A percentile compares a stretch with the other conserved stretches of the same genome.
Evolutionary conservation across 1,139 yeast species (phyloP).

Genomic region (Eremothecium cymbalariae): DNA sequence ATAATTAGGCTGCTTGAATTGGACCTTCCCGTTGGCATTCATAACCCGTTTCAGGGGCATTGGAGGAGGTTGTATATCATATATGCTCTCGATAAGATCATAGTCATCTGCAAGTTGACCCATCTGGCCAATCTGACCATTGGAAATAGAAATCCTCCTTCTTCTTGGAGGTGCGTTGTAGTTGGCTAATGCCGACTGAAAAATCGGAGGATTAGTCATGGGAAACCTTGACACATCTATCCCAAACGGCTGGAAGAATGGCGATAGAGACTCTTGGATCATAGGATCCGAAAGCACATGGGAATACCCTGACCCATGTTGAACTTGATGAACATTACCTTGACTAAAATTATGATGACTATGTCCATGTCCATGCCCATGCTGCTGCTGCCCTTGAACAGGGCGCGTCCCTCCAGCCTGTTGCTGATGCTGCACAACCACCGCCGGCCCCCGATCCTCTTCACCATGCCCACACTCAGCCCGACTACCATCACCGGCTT

Average conservation of each 20-base stretch:
- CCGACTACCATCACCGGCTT: too few relatives aligned
- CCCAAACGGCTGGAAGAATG: constrained; percentile 36
- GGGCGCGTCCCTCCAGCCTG: too few relatives aligned
- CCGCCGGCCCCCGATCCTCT: too few relatives aligned
- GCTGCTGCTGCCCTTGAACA: too few relatives aligned
- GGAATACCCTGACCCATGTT: not conserved
- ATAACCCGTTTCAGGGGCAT: constrained; percentile 23
- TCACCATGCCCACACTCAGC: too few relatives aligned
- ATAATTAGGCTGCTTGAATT: not conserved
- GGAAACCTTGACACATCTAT: constrained; percentile 43
- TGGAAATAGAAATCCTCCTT: constrained; percentile 64
- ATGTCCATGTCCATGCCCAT: too few relatives aligned
- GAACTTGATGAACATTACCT: too few relatives aligned
- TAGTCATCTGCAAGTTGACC: constrained; percentile 39
- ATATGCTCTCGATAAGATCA: constrained; percentile 23
- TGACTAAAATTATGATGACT: not conserved
- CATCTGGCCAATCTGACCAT: constrained; percentile 71
- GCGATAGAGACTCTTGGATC: constrained; percentile 34
- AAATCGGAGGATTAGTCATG: constrained; percentile 57
- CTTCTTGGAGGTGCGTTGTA: constrained; percentile 36
- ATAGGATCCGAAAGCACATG: constrained; percentile 23
- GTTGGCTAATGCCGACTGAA: constrained; percentile 44
- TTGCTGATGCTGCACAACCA: too few relatives aligned
- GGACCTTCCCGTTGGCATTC: not conserved
- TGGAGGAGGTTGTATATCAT: constrained; percentile 32